Evolutionary conservation across 768 basidiomycete species (phyloP).

Genomic region (Clitopilus passeckerianus): DNA sequence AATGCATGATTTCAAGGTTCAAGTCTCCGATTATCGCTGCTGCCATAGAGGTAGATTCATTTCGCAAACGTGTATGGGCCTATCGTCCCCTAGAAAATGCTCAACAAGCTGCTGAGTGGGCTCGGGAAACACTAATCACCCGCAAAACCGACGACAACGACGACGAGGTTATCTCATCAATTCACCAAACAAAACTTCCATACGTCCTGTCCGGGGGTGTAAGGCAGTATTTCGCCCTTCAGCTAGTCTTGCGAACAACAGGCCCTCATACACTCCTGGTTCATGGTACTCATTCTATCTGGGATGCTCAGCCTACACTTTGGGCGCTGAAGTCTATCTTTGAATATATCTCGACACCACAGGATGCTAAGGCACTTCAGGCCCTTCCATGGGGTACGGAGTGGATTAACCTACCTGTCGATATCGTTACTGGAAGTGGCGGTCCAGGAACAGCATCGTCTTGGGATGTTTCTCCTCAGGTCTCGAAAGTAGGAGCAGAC

Average conservation of each 20-base stretch:
- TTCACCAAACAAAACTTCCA: background rate
- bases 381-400: background rate
- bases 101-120: background rate
- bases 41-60: background rate
- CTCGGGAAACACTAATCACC: background rate
- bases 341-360: background rate
- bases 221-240: background rate
- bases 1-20: background rate
- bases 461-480: background rate
- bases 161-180: background rate
- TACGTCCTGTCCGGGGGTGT: background rate
- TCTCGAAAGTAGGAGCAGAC: background rate
- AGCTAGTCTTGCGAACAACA: background rate
- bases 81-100: background rate
- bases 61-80: background rate
- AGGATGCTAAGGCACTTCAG: background rate
- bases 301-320: background rate
- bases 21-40: background rate
- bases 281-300: background rate
- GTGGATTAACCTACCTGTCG: background rate
- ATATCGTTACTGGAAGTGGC: background rate
- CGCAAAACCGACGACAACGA: background rate
- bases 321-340: background rate
- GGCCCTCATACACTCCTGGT: background rate
- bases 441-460: background rate